Base-by-base conservation (phyloP, 2,329 filamentous ascomycete genomes). In the Emergomyces africanus region DNA sequence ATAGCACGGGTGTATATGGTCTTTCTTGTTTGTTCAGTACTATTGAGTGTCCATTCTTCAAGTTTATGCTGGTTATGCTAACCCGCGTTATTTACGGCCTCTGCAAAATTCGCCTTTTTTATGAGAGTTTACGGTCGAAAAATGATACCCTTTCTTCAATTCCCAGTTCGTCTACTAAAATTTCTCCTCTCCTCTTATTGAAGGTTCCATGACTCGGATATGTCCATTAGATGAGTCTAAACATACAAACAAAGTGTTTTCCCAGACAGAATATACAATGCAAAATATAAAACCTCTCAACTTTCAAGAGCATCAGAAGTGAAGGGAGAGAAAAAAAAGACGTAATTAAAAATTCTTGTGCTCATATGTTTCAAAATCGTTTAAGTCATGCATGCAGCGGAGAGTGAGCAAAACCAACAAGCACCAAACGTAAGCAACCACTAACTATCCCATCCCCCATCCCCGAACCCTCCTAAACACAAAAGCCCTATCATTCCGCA, bases 391-490 rank as follows among this genome's bases (percentile, higher is more conserved):
- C 15, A 37, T 23, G 12, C 10, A 33, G 23, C 23, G 42, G 12
- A n/a, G 25, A 37, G 28, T 14, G 10, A 1, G n/a, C n/a, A n/a
- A 25, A 54, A 41, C 49, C 28, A 53, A 8, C 28, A 37, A 4
- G 37, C 37, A 33, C 37, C 23, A 44, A n/a, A n/a, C n/a, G n/a
- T n/a, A n/a, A 18, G 6, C 8, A 2, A 44, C 12, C 37, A 23
- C 18, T 23, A 8, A n/a, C 25, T 44, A 66, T 12, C 65, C 70
- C 65, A 79, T 69, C 1, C 78, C 79, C 74, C 80, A 86, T 48
- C 82, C 83, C 68, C 76, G 81, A 5, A 86, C 83, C 46, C 83
- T 70, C 64, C 79, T 80, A 74, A 83, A 86, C 61, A 82, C 83
- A 67, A 80, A 86, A 1, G 81, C 73, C 61, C 78, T 74, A 70